A percentile compares a stretch with the other conserved stretches of the same genome.
Evolutionary conservation across 805 yeast species (phyloP).

Genomic region (Candida mattraensis): DNA sequence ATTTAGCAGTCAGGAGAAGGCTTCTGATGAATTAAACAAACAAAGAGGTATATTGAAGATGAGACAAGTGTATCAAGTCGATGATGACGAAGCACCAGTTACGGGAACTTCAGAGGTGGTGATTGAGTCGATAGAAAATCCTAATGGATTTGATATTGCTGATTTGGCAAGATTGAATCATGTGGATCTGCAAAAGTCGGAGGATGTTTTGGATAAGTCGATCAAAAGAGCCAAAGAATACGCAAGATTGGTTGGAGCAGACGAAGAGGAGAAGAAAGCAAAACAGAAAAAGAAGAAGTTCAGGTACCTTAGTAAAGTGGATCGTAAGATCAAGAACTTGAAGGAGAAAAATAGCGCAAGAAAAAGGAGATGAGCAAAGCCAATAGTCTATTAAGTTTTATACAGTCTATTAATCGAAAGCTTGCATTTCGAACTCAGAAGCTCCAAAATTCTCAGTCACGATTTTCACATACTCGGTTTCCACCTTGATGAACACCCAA

Average conservation of each 20-base stretch:
- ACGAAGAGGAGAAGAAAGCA: constrained; percentile 39
- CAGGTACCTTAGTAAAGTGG: constrained; percentile 80
- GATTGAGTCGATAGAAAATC: constrained; percentile 55
- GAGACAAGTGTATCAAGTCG: constrained; percentile 41
- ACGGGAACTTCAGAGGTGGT: constrained; percentile 49
- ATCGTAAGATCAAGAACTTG: constrained; percentile 56
- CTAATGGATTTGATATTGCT: constrained; percentile 38
- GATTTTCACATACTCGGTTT: constrained; percentile 58
- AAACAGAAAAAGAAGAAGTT: constrained; percentile 69
- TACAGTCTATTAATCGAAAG: constrained; percentile 6
- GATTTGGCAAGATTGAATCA: constrained; percentile 59
- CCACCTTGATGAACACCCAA: constrained; percentile 86
- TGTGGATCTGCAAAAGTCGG: constrained; percentile 69
- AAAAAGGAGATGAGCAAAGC: constrained; percentile 28
- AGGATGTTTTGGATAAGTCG: constrained; percentile 69
- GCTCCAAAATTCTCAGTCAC: constrained; percentile 10
- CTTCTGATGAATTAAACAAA: constrained; percentile 15
- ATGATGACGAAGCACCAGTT: constrained; percentile 39
- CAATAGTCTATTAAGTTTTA: constrained; percentile 3
- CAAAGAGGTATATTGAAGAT: constrained; percentile 45
- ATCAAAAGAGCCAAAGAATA: constrained; percentile 80
- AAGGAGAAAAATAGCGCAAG: constrained; percentile 42
- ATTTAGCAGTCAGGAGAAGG: constrained; percentile 26
- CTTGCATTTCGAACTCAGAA: constrained; percentile 26
- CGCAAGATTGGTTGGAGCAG: constrained; percentile 63